Base-by-base conservation (phyloP, 345 rosid genomes). In the Bretschneidera sinensis region DNA sequence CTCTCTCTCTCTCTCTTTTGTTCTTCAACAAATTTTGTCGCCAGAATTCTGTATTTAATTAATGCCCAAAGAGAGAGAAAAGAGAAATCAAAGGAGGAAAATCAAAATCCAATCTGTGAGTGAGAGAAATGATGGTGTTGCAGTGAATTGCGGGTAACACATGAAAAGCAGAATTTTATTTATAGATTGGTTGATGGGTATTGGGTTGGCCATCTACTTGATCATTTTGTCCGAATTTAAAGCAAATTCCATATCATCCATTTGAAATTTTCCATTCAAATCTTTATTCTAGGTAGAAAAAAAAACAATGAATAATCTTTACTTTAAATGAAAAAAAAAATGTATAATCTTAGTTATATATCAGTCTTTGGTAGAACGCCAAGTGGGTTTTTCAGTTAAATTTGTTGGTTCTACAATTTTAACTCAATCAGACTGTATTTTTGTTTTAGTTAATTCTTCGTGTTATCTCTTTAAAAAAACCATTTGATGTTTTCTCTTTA, bases 221-320 rank as follows among this genome's bases (percentile, higher is more conserved):
- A 65, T 70, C 68, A 58, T 78, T 68, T 67, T 62, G 50, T 59
- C 79, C 77, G 17, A 61, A 34, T 58, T 51, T 48, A 22, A 78
- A 78, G 82, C 76, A 74, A 67, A 51, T 63, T 24, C 60, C 51
- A 22, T 24, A 18, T 2, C 18, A 20, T 61, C 6, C 45, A 5
- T 39, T 28, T 28, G 33, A 3, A 2, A 2, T 28, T 28, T 8
- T 28, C 33, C 33, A 2, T 28, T 28, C 33, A n/a, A n/a, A n/a
- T n/a, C n/a, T n/a, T n/a, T n/a, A n/a, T n/a, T n/a, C n/a, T n/a
- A n/a, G n/a, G n/a, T n/a, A n/a, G n/a, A n/a, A n/a, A n/a, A n/a
- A n/a, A n/a, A n/a, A n/a, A n/a, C n/a, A n/a, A n/a, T n/a, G n/a
- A n/a, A n/a, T n/a, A n/a, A n/a, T n/a, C n/a, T n/a, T n/a, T n/a